These are phyloP conservation scores for Neonothopanus nambi DNA, from an alignment of 1,284 basidiomycete genomes.

Conservation along the genomic window DNA sequence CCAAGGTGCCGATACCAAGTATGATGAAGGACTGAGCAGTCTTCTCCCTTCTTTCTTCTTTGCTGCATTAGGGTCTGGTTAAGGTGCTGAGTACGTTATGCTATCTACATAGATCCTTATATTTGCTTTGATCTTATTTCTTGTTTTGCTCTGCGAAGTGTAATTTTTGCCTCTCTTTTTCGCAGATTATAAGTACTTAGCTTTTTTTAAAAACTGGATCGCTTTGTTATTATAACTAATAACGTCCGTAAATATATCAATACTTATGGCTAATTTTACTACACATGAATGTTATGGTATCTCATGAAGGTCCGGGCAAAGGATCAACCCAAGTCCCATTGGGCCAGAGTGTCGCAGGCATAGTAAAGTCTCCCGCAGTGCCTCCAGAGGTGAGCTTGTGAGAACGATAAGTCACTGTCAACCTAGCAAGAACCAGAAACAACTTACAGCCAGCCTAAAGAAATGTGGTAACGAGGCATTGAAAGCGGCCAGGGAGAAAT, in stretches of 20 bases:
- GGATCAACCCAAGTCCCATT: slow-evolving; percentile 85
- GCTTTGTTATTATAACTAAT: too few species aligned
- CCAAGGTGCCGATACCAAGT: slow-evolving; percentile 1
- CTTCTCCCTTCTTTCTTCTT: too few species aligned
- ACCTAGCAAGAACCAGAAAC: background rate
- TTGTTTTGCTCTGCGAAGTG: too few species aligned
- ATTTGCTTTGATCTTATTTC: background rate
- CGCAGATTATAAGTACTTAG: too few species aligned
- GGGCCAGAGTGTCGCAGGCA: slow-evolving; percentile 72
- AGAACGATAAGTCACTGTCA: background rate
- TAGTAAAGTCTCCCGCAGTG: slow-evolving; percentile 77
- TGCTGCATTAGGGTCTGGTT: too few species aligned
- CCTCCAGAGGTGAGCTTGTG: slow-evolving; percentile 56
- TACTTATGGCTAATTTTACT: background rate
- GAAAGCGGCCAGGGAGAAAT: slow-evolving; percentile 66
- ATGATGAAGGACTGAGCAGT: too few species aligned
- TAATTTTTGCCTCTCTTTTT: too few species aligned
- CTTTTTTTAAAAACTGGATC: too few species aligned
- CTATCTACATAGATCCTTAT: too few species aligned
- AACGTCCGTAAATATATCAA: background rate
- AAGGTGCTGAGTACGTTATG: too few species aligned
- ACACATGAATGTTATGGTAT: slow-evolving; percentile 1
- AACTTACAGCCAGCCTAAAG: slow-evolving; percentile 80
- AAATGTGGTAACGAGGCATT: slow-evolving; percentile 73
- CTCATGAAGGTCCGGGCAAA: slow-evolving; percentile 57